Base-by-base conservation (phyloP, 2,329 filamentous ascomycete species). In the Pseudogymnoascus sp. region DNA sequence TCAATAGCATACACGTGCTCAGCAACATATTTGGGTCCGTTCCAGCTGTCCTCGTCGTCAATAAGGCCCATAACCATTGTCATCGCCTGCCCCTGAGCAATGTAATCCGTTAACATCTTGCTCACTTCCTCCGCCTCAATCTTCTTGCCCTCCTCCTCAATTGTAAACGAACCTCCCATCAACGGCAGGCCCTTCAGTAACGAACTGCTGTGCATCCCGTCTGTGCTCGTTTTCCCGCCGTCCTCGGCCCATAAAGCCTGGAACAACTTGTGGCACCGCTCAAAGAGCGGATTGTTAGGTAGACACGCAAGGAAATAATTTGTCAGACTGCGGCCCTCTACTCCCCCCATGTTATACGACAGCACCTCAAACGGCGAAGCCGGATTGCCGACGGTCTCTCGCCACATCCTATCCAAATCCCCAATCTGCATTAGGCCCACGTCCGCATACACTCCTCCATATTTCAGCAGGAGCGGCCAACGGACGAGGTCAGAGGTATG, bases 401-500 rank as follows among this genome's bases (percentile, higher is more conserved):
- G 73, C 82, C 82, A 86, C 8, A 85, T 69, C 3, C 73, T 68
- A 67, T 85, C 78, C 2, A 85, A 65, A 70, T 85, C 80, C 5
- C 82, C 82, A 63, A 85, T 83, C 63, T 81, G 79, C 64, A 85
- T 74, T 64, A 83, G 69, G 0, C 82, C 82, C 0, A 82, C 82
- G 65, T 85, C 82, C 0, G 80, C 78, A 66, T 84, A 86, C 0
- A 84, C 76, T 29, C 82, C 83, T 55, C 83, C 82, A 65, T 84
- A 82, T 61, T 72, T 76, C 9, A 83, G 73, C n/a, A 86, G 70
- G 10, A 85, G 72, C 2, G 83, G 82, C 66, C 75, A 84, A 0
- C 82, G 78, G 3, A 85, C 79, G 1, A 86, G 77, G 63, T 86
- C 83, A 0, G 81, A 83, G 0, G 76, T 80, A 67, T 85, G 82